Evolutionary conservation across 305 asterid species (phyloP), one percentile per base, ranked within the genome.

Genomic region (Ilex paraguariensis): DNA sequence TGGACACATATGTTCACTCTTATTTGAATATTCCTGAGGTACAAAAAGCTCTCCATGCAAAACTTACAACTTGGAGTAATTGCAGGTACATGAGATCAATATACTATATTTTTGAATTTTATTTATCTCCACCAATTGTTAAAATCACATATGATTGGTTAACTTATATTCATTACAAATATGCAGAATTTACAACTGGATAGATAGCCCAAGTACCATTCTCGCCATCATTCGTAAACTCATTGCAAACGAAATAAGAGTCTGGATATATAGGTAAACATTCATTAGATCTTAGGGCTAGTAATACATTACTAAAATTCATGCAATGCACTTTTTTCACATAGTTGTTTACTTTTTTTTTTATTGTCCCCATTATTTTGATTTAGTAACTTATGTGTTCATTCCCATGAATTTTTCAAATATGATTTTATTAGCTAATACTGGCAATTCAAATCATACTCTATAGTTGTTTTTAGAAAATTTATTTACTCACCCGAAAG

Each of bases 241-340:
- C 67, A 66, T 76, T 65, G 68, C 60, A 42, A 67, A 67, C 30
- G 77, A 75, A 50, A 31, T 69, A 45, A 69, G 81, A 51, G 71
- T 79, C 8, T 79, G 84, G 81, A 40, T 75, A 33, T 75, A 68
- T 63, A 77, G 79, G 82, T 69, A 77, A 66, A 72, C 53, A 17
- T 28, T 48, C n/a, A 31, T 55, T 42, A 17, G 21, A 17, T 17
- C 21, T 17, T 17, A 17, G 21, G 21, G 21, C 21, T 1, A 0
- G 21, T 17, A 17, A 17, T 17, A 17, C 21, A 17, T 17, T 17
- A 17, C 21, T 17, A 17, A 17, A 17, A 17, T 17, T 17, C 21
- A 17, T 17, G 21, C 21, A 17, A 17, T 17, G 21, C 21, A 17
- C 21, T 57, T 31, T 40, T n/a, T 57, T 49, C 39, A 45, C 31